Evolutionary conservation across 2,329 filamentous ascomycete species (phyloP), one percentile per base, ranked within the genome.

Genomic region (Cladosporium oxysporum): DNA sequence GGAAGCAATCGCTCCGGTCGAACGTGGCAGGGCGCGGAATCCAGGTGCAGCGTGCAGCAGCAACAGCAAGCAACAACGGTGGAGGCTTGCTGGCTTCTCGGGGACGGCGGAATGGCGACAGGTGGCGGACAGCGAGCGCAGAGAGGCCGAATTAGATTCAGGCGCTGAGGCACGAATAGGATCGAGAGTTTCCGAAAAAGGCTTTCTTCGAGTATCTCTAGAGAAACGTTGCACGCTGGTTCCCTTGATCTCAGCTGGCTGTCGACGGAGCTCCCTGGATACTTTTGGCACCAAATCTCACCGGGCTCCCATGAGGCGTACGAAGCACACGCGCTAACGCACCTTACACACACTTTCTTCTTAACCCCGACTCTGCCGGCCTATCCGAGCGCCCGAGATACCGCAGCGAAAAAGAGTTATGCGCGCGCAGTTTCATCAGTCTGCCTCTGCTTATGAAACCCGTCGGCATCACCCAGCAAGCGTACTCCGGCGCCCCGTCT

Each of bases 241-340:
- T 47, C 35, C n/a, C 18, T 6, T 5, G 10, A 6, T n/a, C 18
- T 2, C 16, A 41, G 7, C 23, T 26, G 23, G 23, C 23, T 26
- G 23, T 26, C 23, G n/a, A 47, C 41, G 21, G 6, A 44, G 37
- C n/a, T 21, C 41, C 41, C 26, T 55, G 3, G 49, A 52, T 26
- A 52, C 49, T 26, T 35, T 35, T 3, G 33, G 8, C 8, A 18
- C 16, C 41, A 47, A 55, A 55, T 55, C 52, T 55, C 52, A 55
- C 52, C 52, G 52, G 33, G 52, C 52, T 31, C 28, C 52, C 52
- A 55, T 31, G 52, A 55, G 52, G 52, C 52, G 52, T 55, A 55
- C 29, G 52, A 29, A 33, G 28, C 31, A n/a, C 14, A 16, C 16
- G 49, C 52, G 52, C 52, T 55, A 55, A 33, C 12, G 41, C n/a